These are phyloP conservation scores for Citrus trifoliata DNA, from an alignment of 345 rosid genomes.

Conservation along the genomic window DNA sequence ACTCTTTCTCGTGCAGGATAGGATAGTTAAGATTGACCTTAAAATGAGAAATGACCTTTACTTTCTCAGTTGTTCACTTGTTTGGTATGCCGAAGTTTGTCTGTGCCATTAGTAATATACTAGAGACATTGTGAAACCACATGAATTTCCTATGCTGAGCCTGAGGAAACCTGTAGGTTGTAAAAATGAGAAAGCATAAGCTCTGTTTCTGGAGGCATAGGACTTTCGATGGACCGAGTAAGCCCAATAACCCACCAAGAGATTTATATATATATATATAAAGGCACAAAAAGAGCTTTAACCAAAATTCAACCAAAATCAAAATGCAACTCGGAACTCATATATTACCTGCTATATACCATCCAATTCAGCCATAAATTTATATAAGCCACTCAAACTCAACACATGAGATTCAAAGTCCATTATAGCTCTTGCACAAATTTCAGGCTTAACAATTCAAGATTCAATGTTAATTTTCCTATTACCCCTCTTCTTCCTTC, in stretches of 20 bases:
- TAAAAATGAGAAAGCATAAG: not conserved
- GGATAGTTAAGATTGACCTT: not conserved
- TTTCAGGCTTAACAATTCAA: not conserved
- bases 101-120: not conserved
- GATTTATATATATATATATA: too few relatives aligned
- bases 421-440: not conserved
- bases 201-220: not conserved
- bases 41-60: not conserved
- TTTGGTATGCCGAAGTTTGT: not conserved
- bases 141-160: not conserved
- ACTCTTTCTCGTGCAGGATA: not conserved
- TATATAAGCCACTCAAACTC: not conserved
- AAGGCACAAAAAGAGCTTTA: not conserved
- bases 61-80: not conserved
- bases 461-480: not conserved
- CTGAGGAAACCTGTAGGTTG: too few relatives aligned
- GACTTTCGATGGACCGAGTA: not conserved
- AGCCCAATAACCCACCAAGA: not conserved
- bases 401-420: not conserved
- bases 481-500: conserved; percentile 5
- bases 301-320: not conserved
- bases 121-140: not conserved
- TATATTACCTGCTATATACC: not conserved
- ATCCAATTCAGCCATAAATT: not conserved
- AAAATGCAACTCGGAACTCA: not conserved